Evolutionary conservation across 176 grass and related monocot genomes (phyloP).

Genomic region (Oryza glumipatula): DNA sequence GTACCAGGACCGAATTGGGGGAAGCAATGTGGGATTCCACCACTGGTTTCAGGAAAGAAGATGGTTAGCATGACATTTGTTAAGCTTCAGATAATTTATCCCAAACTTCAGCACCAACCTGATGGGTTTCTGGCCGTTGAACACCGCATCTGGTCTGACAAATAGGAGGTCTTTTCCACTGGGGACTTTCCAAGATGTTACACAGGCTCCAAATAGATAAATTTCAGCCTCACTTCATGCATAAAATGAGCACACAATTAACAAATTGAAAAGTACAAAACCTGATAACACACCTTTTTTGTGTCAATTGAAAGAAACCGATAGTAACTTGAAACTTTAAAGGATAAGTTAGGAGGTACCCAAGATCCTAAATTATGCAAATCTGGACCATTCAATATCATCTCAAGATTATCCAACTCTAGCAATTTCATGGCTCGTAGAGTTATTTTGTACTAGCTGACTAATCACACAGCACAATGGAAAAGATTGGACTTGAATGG

Average conservation of each 20-base stretch:
- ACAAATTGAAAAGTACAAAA: neutral
- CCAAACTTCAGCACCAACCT: constrained; percentile 51
- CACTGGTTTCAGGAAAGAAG: constrained; percentile 64
- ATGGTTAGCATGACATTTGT: constrained; percentile 26
- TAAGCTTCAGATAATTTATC: constrained; percentile 35
- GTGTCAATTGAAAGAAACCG: neutral
- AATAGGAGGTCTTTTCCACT: constrained; percentile 87
- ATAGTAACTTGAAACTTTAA: neutral
- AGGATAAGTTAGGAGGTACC: neutral
- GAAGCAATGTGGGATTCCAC: constrained; percentile 98
- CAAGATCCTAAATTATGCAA: neutral
- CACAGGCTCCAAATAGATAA: constrained; percentile 85
- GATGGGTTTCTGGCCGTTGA: constrained; percentile 93
- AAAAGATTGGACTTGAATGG: neutral
- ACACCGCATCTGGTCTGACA: constrained; percentile 93
- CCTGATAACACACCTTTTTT: neutral
- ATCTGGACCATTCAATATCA: neutral
- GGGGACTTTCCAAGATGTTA: constrained; percentile 88
- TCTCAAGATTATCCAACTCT: neutral
- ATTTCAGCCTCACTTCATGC: constrained; percentile 84
- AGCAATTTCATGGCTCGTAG: neutral
- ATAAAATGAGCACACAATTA: constrained; percentile 37
- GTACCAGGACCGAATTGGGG: constrained; percentile 92
- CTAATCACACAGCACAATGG: neutral
- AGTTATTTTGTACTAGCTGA: neutral